Evolutionary conservation across 306 rosid species (phyloP), one percentile per base, ranked within the genome.

Genomic region (Glycine soja): DNA sequence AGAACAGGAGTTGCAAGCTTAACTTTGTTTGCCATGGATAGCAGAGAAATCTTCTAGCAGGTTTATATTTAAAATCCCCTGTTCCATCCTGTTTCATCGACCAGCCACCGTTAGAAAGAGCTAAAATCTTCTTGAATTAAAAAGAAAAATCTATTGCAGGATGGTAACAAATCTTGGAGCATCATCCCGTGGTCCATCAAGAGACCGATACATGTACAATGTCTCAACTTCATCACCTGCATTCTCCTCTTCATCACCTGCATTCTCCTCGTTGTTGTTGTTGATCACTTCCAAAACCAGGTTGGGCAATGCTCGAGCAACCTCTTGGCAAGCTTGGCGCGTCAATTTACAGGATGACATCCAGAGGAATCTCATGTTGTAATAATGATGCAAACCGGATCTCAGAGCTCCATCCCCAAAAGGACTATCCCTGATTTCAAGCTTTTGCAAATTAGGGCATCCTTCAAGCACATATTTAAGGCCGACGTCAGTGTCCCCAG

Each of bases 331-430:
- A 77, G 91, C 98, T 67, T 79, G 88, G 47, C 62, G 91, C 18
- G 95, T 85, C 81, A 94, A 74, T 11, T 71, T 81, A 80, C 98
- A 94, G 2, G 88, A 52, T 12, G 97, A 94, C 97, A 94, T 94
- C 98, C 98, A 94, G 51, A 94, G 90, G 83, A 94, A 94, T 69
- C 98, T 88, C 98, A 94, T 92, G 82, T 94, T 94, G 89, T 94
- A 94, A 63, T 90, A 94, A 80, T 89, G 97, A 86, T 90, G 93
- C 83, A 94, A 81, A 68, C 98, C 98, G 4, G 97, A 90, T 53
- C 56, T 89, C 70, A 94, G 66, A 80, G 97, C 98, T 50, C 56
- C 88, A 83, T 94, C 95, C 42, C 98, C 98, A 69, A 94, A 94
- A 30, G 98, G 98, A 88, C 97, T 77, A 73, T 94, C 97, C 84